Evolutionary conservation across 2,329 filamentous ascomycete species (phyloP).

Genomic region (Calonectria hongkongensis): DNA sequence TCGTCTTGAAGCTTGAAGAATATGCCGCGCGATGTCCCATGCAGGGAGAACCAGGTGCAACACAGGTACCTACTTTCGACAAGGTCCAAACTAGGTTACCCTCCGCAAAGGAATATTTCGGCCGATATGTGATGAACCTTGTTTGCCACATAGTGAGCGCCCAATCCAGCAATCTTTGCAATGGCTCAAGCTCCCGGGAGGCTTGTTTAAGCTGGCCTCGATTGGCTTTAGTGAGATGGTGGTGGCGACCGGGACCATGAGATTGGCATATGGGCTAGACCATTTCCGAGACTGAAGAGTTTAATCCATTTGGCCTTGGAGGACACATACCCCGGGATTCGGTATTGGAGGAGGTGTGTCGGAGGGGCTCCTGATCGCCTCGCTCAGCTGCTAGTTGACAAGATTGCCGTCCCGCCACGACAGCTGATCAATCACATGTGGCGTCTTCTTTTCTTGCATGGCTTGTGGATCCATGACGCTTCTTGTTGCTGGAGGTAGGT

Average conservation of each 20-base stretch:
- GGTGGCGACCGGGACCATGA: slow-evolving; percentile 21
- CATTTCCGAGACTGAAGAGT: not conserved
- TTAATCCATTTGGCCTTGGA: not conserved
- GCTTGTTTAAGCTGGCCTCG: slow-evolving; percentile 29
- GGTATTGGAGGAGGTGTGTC: not conserved
- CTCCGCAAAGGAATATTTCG: slow-evolving; percentile 4
- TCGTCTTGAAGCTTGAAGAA: not conserved
- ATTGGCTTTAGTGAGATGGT: slow-evolving; percentile 19
- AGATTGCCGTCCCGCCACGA: slow-evolving; percentile 1
- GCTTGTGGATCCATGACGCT: not conserved
- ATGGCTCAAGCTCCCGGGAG: slow-evolving; percentile 19
- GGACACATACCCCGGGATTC: not conserved
- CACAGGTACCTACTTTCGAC: not conserved
- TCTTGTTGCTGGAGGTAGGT: not conserved
- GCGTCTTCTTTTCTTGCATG: not conserved
- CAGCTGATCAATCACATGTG: slow-evolving; percentile 9
- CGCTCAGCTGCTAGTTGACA: not conserved
- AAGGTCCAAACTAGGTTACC: not conserved
- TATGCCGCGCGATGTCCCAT: not conserved
- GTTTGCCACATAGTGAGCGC: slow-evolving; percentile 7
- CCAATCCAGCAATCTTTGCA: not conserved
- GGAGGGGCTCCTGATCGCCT: not conserved
- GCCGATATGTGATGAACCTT: slow-evolving; percentile 23
- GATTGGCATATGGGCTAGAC: slow-evolving; percentile 14
- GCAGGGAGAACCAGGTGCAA: not conserved